A percentile compares a stretch with the other conserved stretches of the same genome.
These are phyloP conservation scores for Liriodendron chinense DNA, from an alignment of 164 flowering plant species.

Conservation along the genomic window DNA sequence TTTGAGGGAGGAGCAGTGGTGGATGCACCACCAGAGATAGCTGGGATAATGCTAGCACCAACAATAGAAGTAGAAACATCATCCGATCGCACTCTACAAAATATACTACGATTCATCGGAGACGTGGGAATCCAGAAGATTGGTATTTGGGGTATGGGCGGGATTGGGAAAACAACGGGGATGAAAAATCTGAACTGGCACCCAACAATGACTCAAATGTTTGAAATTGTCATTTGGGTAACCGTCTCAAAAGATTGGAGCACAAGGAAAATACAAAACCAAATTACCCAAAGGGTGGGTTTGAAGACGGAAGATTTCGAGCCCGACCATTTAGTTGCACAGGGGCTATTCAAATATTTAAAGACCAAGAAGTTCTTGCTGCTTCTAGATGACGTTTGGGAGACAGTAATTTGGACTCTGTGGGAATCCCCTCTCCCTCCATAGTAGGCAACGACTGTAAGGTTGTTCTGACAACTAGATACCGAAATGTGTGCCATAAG, in stretches of 20 bases:
- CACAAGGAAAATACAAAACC: neutral
- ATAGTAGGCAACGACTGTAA: neutral
- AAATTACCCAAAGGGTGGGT: neutral
- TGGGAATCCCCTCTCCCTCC: neutral
- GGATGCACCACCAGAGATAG: neutral
- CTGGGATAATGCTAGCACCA: no score
- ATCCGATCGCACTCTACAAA: neutral
- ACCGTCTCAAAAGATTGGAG: neutral
- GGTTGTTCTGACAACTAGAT: neutral
- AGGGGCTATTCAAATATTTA: neutral
- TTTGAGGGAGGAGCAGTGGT: neutral
- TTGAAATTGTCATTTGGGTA: slow-evolving; percentile 2
- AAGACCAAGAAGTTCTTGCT: neutral
- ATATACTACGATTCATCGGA: neutral
- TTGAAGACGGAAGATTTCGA: neutral
- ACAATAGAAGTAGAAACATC: neutral
- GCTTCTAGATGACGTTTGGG: slow-evolving; percentile 3
- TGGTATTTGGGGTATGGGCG: neutral
- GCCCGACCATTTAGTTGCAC: neutral
- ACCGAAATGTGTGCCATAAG: neutral
- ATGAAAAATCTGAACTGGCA: neutral
- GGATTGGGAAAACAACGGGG: neutral
- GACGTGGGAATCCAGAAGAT: neutral
- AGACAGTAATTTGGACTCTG: neutral
- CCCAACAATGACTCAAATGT: neutral